A percentile compares a stretch with the other conserved stretches of the same genome.
These are phyloP conservation scores for Monosporascus sp. DNA, from an alignment of 2,329 filamentous ascomycete species.

Conservation along the genomic window DNA sequence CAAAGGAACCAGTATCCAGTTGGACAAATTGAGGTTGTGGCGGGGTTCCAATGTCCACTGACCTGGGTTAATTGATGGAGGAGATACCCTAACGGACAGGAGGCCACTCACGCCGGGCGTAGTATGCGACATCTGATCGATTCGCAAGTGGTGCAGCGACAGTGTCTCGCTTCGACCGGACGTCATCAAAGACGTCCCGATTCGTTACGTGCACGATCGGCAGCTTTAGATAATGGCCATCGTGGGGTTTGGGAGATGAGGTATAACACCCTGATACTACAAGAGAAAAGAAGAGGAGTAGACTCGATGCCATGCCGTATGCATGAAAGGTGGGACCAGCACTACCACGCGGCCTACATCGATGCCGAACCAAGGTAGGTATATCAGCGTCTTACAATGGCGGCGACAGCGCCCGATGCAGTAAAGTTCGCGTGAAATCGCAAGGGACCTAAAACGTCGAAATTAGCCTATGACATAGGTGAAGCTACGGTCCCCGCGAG, in stretches of 20 bases:
- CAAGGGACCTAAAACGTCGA: no score
- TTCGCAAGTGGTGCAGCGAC: conserved; percentile 43
- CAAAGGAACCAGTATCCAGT: conserved; percentile 55
- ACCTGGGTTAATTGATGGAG: conserved; percentile 10
- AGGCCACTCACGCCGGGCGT: conserved; percentile 37
- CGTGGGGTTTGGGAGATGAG: conserved; percentile 18
- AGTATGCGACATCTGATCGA: conserved; percentile 50
- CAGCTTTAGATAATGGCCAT: conserved; percentile 36
- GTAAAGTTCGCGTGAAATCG: no score
- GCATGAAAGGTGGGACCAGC: neutral
- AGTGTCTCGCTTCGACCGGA: conserved; percentile 30
- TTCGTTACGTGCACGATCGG: conserved; percentile 40
- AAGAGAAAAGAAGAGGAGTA: conserved; percentile 13
- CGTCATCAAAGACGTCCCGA: conserved; percentile 31
- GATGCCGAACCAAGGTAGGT: neutral
- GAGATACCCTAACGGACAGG: conserved; percentile 1
- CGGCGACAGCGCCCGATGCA: no score
- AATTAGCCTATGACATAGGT: no score
- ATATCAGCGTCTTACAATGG: no score
- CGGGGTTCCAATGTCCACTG: conserved; percentile 49
- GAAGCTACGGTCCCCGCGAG: no score
- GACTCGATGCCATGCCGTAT: conserved; percentile 1
- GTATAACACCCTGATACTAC: conserved; percentile 15
- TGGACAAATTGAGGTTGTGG: conserved; percentile 49
- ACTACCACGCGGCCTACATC: conserved; percentile 6